A percentile compares a stretch with the other conserved stretches of the same genome.
phyloP scores from a whole-genome alignment of 2,329 filamentous ascomycete species.

The Aureobasidium sp. region DNA sequence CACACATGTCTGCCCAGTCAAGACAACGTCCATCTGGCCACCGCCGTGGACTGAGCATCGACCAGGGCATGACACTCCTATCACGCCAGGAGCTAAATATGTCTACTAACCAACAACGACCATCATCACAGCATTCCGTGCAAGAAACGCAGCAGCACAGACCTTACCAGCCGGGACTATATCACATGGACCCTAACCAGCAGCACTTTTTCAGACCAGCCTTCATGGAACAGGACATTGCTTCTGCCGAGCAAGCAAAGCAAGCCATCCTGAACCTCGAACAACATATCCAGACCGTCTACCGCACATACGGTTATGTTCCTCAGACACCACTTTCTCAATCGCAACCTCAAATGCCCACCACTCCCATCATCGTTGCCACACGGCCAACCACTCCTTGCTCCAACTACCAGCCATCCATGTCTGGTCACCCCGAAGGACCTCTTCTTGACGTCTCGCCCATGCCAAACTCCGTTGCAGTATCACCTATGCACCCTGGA shows the following conservation, averaged over 20 bases:
- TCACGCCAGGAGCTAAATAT: conserved; percentile 39
- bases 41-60: conserved; percentile 77
- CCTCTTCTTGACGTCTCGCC: conserved; percentile 44
- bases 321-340: conserved; percentile 4
- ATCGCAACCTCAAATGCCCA: conserved; percentile 18
- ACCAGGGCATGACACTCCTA: conserved; percentile 47
- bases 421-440: conserved; percentile 19
- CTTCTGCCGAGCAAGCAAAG: conserved; percentile 16
- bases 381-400: conserved; percentile 12
- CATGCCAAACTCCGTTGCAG: conserved; percentile 27
- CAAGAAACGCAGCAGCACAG: conserved; percentile 86
- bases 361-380: conserved; percentile 21
- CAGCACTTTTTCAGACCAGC: conserved; percentile 19
- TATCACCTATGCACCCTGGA: conserved; percentile 37
- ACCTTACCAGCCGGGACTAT: conserved; percentile 66
- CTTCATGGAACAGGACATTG: conserved; percentile 15
- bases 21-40: conserved; percentile 45
- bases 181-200: conserved; percentile 36
- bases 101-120: conserved; percentile 50
- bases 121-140: conserved; percentile 73
- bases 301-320: conserved; percentile 33
- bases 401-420: not conserved
- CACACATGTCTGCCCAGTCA: conserved; percentile 50
- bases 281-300: conserved; percentile 36
- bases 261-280: conserved; percentile 31